Base-by-base conservation (phyloP, 2,329 filamentous ascomycete species). In the Alternaria brassicae region DNA sequence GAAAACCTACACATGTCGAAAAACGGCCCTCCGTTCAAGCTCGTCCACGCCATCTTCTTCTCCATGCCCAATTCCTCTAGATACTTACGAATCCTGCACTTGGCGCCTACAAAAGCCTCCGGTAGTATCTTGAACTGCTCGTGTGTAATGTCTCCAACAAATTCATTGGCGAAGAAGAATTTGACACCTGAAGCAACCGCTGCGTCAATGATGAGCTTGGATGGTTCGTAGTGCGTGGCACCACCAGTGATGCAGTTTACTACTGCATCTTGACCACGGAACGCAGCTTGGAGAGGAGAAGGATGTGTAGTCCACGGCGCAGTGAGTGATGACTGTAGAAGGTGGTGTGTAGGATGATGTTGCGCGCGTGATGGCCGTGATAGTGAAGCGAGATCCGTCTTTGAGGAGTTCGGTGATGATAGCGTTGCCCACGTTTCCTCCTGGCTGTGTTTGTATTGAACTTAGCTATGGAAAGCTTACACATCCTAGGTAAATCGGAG, bases 211-310 rank as follows among this genome's bases (percentile, higher is more conserved):
- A 77, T 71, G 25, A 70, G 67, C 40, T 79, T 81, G 62, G 86
- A 85, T 1, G 82, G 69, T 1, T 73, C 72, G 58, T 72, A 74
- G 23, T 81, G 77, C 17, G 78, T 77, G 2, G 75, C 73, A n/a
- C 78, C 77, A 7, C 80, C 81, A 23, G 86, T 76, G 3, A 81
- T 76, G 17, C 80, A 79, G 56, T 73, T 76, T 21, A 89, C 74
- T 28, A 89, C 75, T 0, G 84, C 86, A 57, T 89, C 86, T 60
- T 87, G 82, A 32, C 81, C 83, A 13, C 77, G 61, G 28, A 89
- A 81, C 1, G 81, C 83, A 3, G 77, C 62, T 17, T 55, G 59
- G 5, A 77, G 72, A 71, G 2, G 56, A 30, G 0, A 69, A 37
- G 13, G 74, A 76, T 1, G 52, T 52, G 56, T 71, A 76, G 56